Evolutionary conservation across 345 rosid species (phyloP), one percentile per base, ranked within the genome.

Genomic region (Pelargonium nanum): DNA sequence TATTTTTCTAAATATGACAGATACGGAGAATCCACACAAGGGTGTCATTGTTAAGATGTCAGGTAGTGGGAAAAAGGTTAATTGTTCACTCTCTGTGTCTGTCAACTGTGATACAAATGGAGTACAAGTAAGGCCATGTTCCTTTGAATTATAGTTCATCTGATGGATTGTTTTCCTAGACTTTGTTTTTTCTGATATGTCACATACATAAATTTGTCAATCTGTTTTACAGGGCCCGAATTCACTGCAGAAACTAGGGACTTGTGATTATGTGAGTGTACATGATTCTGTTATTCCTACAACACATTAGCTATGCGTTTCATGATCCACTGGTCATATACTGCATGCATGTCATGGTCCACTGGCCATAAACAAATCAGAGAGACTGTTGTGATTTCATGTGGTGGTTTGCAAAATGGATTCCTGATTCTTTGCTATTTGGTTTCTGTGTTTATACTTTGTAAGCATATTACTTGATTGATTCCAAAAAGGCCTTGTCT

Each of bases 1-100:
- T 65, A 34, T 70, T 10, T 59, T 48, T 30, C 53, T 61, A 30
- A 57, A 64, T 63, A 53, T 30, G 55, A 62, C 80, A 94, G 97
- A 94, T 77, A 58, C 77, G 56, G 64, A 72, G 63, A 82, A 88
- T 78, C 99, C 96, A 23, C 76, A 77, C 62, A 83, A 72, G 67
- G 99, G 96, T 65, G 87, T 94, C 65, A 70, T 68, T 77, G 83
- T 90, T 68, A 88, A 74, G 72, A 88, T 90, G 89, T 80, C 82
- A 62, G 64, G 64, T 68, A 59, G 58, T 61, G 70, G 72, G 58
- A 62, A 63, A 28, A 69, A 69, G 64, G 45, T 54, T 30, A 76
- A 77, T 56, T 94, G 99, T 72, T 87, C 99, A 1, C 91, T 93
- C 57, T 79, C 96, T 34, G 88, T 90, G 22, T 81, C 91, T 63